A percentile compares a stretch with the other conserved stretches of the same genome.
phyloP scores from a whole-genome alignment of 2,329 filamentous ascomycete species.

The Microdochium nivale region DNA sequence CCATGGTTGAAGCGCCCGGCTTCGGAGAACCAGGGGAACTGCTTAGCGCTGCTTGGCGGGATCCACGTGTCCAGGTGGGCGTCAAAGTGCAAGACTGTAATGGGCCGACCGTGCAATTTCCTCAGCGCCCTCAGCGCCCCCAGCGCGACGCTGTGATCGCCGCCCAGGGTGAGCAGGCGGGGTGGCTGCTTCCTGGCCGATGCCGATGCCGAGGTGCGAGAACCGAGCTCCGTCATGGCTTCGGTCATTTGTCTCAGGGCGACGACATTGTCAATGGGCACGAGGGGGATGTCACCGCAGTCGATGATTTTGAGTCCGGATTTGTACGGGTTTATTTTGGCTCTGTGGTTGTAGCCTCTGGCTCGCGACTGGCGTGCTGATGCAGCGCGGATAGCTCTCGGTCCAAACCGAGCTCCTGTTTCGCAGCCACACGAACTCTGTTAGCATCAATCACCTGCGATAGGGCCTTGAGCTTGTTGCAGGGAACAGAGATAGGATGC shows the following conservation, averaged over 20 bases:
- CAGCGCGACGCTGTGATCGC: constrained; percentile 57
- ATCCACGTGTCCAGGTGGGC: constrained; percentile 69
- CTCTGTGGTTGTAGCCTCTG: constrained; percentile 75
- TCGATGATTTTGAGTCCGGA: constrained; percentile 75
- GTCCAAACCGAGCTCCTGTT: constrained; percentile 68
- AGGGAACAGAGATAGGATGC: constrained; percentile 5
- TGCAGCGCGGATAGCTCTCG: constrained; percentile 76
- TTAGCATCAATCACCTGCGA: constrained; percentile 1
- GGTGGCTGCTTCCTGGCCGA: constrained; percentile 13
- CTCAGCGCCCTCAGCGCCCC: constrained; percentile 51
- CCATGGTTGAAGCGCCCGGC: constrained; percentile 53
- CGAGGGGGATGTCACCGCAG: constrained; percentile 84
- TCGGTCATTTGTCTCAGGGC: constrained; percentile 78
- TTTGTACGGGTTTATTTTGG: constrained; percentile 73
- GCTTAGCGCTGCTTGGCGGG: constrained; percentile 49
- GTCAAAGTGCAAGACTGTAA: constrained; percentile 59
- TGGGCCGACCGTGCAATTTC: too few relatives aligned
- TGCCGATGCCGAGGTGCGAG: constrained; percentile 22
- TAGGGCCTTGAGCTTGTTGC: not conserved
- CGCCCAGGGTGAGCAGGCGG: constrained; percentile 53
- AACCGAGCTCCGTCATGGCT: constrained; percentile 62
- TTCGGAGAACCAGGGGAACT: constrained; percentile 8
- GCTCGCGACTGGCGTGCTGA: constrained; percentile 73
- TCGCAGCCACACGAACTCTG: not conserved
- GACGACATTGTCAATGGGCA: constrained; percentile 76